Evolutionary conservation across 257 asterid species (phyloP).

Genomic region (Ilex asprella): DNA sequence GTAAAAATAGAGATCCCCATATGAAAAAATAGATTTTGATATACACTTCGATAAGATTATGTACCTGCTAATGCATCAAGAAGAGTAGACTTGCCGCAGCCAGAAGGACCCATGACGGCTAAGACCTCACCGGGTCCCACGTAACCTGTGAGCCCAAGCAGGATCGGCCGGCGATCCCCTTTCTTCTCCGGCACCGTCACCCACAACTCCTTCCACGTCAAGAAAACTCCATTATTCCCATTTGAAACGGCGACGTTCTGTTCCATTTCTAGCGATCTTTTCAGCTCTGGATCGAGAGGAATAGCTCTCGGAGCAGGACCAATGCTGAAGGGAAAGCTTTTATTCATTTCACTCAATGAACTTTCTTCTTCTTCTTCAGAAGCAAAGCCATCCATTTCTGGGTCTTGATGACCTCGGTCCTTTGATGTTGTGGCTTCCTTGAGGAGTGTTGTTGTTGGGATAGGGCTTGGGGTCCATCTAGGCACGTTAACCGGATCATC

Average conservation of each 20-base stretch:
- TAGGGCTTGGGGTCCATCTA: conserved; percentile 26
- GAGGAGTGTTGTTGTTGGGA: conserved; percentile 4
- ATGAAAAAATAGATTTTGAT: no score
- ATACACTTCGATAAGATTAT: not conserved
- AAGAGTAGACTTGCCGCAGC: conserved; percentile 62
- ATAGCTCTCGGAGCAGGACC: not conserved
- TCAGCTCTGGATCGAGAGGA: conserved; percentile 4
- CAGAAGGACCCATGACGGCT: conserved; percentile 72
- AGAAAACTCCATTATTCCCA: conserved; percentile 26
- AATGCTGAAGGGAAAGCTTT: conserved; percentile 24
- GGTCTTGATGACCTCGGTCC: not conserved
- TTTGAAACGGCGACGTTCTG: not conserved
- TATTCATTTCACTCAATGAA: not conserved
- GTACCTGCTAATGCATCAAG: conserved; percentile 59
- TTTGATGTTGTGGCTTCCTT: not conserved
- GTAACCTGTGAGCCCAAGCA: conserved; percentile 48
- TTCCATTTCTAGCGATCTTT: conserved; percentile 12
- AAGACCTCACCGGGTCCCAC: conserved; percentile 42
- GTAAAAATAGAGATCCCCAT: no score
- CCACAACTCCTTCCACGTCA: conserved; percentile 52
- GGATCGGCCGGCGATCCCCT: conserved; percentile 30
- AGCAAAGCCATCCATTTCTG: conserved; percentile 2
- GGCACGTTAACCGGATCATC: conserved; percentile 7
- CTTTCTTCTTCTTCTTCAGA: conserved; percentile 14
- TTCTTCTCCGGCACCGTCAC: conserved; percentile 40